Conservation (phyloP, 2,329 filamentous ascomycete genomes). For the Curvularia verruculosa region DNA sequence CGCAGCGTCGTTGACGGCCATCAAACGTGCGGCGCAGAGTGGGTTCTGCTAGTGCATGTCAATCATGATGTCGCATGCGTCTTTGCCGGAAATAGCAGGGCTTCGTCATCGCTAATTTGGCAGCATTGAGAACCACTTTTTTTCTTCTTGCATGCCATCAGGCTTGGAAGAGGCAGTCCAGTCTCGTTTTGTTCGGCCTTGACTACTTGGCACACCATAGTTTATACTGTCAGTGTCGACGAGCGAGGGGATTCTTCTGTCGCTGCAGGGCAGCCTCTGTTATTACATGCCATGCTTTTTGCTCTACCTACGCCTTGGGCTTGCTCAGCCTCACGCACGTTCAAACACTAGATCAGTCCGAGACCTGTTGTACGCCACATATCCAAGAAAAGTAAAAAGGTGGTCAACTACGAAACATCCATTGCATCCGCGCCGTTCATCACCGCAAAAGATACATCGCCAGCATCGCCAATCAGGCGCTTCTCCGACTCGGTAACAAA, state of each 20-base stretch:
- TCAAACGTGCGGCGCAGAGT: neutral
- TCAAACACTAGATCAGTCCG: conserved; percentile 30
- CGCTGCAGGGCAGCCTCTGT: neutral
- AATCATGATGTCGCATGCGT: conserved; percentile 11
- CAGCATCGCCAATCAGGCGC: conserved; percentile 87
- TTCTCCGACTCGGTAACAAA: conserved; percentile 92
- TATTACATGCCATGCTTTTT: conserved; percentile 12
- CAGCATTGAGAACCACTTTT: neutral
- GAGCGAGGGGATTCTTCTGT: neutral
- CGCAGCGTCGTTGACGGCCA: neutral
- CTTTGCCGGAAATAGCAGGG: conserved; percentile 10
- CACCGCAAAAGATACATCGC: conserved; percentile 71
- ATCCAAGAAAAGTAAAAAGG: conserved; percentile 2
- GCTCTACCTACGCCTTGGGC: conserved; percentile 5
- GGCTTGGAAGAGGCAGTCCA: neutral
- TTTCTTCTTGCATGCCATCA: neutral
- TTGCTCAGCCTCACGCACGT: conserved; percentile 17
- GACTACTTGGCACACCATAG: too few relatives aligned
- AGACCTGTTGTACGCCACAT: conserved; percentile 32
- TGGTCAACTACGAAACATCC: conserved; percentile 64
- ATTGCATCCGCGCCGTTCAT: conserved; percentile 67
- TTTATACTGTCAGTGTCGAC: neutral
- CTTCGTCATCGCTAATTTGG: conserved; percentile 16
- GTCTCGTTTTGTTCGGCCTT: neutral
- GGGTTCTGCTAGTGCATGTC: neutral